Evolutionary conservation across 345 rosid genomes (phyloP).

Genomic region (Dipteronia dyeriana): DNA sequence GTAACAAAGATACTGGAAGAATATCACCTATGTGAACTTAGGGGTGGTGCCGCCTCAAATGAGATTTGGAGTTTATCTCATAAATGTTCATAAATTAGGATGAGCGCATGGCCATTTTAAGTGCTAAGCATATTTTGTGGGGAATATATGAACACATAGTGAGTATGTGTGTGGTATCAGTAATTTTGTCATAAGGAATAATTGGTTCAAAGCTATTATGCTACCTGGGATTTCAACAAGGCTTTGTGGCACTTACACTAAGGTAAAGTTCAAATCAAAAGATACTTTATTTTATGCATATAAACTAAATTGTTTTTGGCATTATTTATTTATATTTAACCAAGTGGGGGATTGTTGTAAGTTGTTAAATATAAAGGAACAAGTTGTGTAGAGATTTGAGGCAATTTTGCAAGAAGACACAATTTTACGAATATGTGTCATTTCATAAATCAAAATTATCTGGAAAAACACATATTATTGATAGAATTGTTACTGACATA

Average conservation of each 20-base stretch:
- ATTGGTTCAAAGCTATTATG: neutral
- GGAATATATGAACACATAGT: neutral
- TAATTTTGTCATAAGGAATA: neutral
- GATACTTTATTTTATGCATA: no score
- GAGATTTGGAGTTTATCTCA: neutral
- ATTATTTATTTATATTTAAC: no score
- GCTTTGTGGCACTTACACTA: neutral
- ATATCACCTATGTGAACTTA: neutral
- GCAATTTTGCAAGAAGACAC: no score
- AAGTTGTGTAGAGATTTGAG: no score
- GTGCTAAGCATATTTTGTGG: neutral
- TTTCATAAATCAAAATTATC: no score
- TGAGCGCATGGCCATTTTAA: neutral
- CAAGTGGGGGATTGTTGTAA: no score
- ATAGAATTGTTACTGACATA: no score
- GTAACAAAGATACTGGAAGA: neutral
- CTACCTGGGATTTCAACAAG: neutral
- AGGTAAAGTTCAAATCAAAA: neutral
- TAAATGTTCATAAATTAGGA: neutral
- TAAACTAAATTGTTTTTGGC: no score
- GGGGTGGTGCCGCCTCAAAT: neutral
- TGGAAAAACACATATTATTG: no score
- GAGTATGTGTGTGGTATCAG: neutral
- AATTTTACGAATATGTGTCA: no score
- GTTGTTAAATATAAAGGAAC: no score